These are phyloP conservation scores for Wickerhamia fluorescens DNA, from an alignment of 805 yeast genomes.

Conservation along the genomic window DNA sequence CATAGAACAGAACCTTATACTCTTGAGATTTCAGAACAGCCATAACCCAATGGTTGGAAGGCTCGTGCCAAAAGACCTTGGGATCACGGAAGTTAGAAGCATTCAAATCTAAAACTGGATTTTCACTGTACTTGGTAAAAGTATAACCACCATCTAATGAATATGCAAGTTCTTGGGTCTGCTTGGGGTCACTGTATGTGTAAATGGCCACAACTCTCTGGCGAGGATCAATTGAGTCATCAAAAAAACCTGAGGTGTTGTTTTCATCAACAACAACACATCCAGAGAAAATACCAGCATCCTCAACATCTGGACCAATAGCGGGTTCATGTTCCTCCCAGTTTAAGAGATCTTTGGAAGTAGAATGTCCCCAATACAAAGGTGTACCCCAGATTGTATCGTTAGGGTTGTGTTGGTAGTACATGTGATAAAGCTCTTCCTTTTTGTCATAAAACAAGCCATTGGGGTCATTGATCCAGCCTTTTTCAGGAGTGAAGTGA, in stretches of 20 bases:
- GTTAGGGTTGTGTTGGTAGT: slow-evolving; percentile 33
- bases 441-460: slow-evolving; percentile 28
- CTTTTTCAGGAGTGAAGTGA: slow-evolving; percentile 27
- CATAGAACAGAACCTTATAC: slow-evolving; percentile 18
- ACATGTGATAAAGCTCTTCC: slow-evolving; percentile 25
- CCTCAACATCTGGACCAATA: slow-evolving; percentile 16
- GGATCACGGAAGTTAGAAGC: slow-evolving; percentile 27
- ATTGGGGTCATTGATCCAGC: slow-evolving; percentile 42
- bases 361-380: slow-evolving; percentile 37
- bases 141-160: slow-evolving; percentile 30
- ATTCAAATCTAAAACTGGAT: slow-evolving; percentile 24
- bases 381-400: slow-evolving; percentile 25
- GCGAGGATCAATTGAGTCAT: slow-evolving; percentile 15
- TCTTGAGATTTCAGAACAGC: slow-evolving; percentile 20
- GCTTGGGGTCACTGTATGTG: slow-evolving; percentile 20
- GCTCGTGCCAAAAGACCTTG: slow-evolving; percentile 28
- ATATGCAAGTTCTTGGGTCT: slow-evolving; percentile 27
- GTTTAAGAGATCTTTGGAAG: slow-evolving; percentile 22
- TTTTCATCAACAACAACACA: slow-evolving; percentile 28
- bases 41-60: slow-evolving; percentile 22
- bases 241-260: slow-evolving; percentile 30
- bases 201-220: slow-evolving; percentile 31
- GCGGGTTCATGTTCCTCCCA: slow-evolving; percentile 30
- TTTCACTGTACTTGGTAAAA: slow-evolving; percentile 19
- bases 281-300: slow-evolving; percentile 30